Evolutionary conservation across 73 alveolate genomes (phyloP).

Genomic region (Diophrys appendiculata): DNA sequence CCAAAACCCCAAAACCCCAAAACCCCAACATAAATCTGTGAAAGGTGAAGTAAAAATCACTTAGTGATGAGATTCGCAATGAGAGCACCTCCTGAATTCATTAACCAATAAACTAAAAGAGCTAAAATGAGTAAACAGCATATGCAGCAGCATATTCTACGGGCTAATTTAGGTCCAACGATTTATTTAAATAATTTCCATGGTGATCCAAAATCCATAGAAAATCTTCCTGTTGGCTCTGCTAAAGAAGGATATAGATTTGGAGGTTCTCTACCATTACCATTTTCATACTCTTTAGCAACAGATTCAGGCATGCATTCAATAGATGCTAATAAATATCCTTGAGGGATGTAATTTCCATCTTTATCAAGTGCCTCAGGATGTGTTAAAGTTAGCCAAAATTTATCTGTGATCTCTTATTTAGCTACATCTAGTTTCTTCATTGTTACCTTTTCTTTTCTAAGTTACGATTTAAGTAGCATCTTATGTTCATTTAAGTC

Average conservation of each 20-base stretch:
- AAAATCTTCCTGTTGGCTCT: conserved; percentile 80
- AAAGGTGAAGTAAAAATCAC: too few relatives aligned
- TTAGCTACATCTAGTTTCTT: conserved; percentile 47
- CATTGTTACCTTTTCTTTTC: conserved; percentile 55
- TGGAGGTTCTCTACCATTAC: conserved; percentile 79
- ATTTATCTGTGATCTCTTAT: conserved; percentile 62
- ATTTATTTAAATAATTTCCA: conserved; percentile 52
- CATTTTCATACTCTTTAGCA: conserved; percentile 64
- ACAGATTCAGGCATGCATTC: conserved; percentile 64
- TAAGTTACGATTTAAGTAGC: conserved; percentile 55
- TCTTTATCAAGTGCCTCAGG: conserved; percentile 72
- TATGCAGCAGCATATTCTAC: conserved; percentile 46
- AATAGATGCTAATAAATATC: conserved; percentile 60
- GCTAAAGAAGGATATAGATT: conserved; percentile 71
- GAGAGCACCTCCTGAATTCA: too few relatives aligned
- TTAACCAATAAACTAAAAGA: conserved; percentile 28
- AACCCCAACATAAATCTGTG: too few relatives aligned
- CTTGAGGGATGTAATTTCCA: conserved; percentile 66
- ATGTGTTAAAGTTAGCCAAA: conserved; percentile 66
- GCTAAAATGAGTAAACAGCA: conserved; percentile 9
- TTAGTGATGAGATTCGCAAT: too few relatives aligned
- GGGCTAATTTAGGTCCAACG: conserved; percentile 52
- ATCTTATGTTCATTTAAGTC: conserved; percentile 61
- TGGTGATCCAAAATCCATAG: conserved; percentile 53
- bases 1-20: too few relatives aligned